Base-by-base conservation (phyloP, 176 grass and related monocot genomes). In the Rhipidocladum racemiflorum region DNA sequence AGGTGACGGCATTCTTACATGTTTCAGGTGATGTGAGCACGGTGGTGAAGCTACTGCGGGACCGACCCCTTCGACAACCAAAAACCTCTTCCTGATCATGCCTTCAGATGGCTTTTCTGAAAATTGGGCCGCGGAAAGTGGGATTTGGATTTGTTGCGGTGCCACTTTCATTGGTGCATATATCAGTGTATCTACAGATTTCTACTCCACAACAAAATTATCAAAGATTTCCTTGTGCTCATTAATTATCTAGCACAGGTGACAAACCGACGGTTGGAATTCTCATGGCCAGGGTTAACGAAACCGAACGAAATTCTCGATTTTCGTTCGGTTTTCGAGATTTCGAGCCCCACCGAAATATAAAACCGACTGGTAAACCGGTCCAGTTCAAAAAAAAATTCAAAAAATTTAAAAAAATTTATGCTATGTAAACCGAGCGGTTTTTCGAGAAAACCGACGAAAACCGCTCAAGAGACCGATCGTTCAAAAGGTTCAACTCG, bases 31-130 rank as follows among this genome's bases (percentile, higher is more conserved):
- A 85, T 76, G 71, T 54, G 71, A 76, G 35, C 70, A 63, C 10
- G 20, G 34, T 76, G 82, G 76, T 42, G 36, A 64, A 66, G 65
- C 25, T 7, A 76, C 9, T 20, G 50, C 18, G 3, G 18, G 84
- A 42, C 13, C 62, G 10, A 20, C 44, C 46, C 42, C 53, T 80
- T 81, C 61, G 16, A 30, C 56, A 61, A 67, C 74, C 72, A 85
- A 81, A 48, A 35, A 38, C 20, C 35, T 14, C 62, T 32, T 21
- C 18, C 65, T 57, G 71, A 70, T 7, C 88, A 82, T 85, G 88
- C 88, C 21, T 89, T 89, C 77, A 89, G 56, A 60, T 13, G 27
- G 23, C 67, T 44, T 87, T 72, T 56, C 67, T 69, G 35, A 57
- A 82, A 59, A 70, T 68, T 69, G 54, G 38, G 28, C 20, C n/a